phyloP scores from a whole-genome alignment of 1,284 basidiomycete genomes.

The Cryptococcus sp. region DNA sequence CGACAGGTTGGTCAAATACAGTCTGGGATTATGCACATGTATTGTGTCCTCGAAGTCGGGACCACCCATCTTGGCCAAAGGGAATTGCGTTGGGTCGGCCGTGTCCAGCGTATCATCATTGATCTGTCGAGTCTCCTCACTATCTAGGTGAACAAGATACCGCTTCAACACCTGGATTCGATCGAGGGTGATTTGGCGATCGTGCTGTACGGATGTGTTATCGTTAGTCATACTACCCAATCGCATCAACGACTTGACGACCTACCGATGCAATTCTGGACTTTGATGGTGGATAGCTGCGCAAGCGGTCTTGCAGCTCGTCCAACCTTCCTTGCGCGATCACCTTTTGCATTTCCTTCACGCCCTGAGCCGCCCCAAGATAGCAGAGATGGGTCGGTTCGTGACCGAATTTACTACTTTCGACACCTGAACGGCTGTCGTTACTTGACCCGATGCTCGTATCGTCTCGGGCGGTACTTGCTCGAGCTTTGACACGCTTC shows the following conservation, averaged over 20 bases:
- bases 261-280: constrained; percentile 11
- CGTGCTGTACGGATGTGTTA: constrained; percentile 9
- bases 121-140: constrained; percentile 33
- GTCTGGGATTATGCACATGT: constrained; percentile 82
- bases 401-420: constrained; percentile 78
- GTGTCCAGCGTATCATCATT: constrained; percentile 38
- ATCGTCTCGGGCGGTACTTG: constrained; percentile 48
- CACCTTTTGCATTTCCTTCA: constrained; percentile 68
- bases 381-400: constrained; percentile 86
- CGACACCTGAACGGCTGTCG: constrained; percentile 26
- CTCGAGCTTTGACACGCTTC: constrained; percentile 57
- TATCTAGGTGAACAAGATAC: constrained; percentile 32
- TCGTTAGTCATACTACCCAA: not conserved
- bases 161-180: constrained; percentile 33
- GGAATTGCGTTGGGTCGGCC: not conserved
- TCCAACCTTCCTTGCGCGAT: constrained; percentile 62
- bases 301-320: constrained; percentile 30
- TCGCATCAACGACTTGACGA: not conserved
- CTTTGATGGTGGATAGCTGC: constrained; percentile 11
- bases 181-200: constrained; percentile 14
- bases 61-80: not conserved
- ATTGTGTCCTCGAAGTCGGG: constrained; percentile 75
- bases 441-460: constrained; percentile 8
- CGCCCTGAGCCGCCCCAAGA: constrained; percentile 66
- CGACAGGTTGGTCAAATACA: constrained; percentile 76